Evolutionary conservation across 2,329 filamentous ascomycete species (phyloP).

Genomic region (Aschersonia sp.): DNA sequence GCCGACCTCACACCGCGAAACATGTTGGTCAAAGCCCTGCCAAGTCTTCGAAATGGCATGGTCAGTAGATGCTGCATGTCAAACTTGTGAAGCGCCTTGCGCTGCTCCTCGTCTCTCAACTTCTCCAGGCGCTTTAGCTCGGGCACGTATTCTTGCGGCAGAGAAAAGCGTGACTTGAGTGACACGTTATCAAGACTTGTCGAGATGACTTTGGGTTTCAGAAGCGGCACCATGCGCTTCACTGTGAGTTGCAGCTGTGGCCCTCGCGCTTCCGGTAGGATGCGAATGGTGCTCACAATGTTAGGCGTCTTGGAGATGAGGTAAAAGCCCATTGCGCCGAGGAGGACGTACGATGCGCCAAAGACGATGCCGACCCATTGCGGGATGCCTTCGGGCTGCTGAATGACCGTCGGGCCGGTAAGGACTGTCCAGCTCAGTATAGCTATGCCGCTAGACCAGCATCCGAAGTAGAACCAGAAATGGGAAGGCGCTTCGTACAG

Average conservation of each 20-base stretch:
- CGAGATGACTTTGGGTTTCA: constrained; percentile 27
- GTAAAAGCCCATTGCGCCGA: constrained; percentile 44
- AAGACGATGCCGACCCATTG: constrained; percentile 44
- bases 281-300: constrained; percentile 42
- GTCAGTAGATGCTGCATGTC: constrained; percentile 42
- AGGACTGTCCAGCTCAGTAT: constrained; percentile 20
- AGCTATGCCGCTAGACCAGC: constrained; percentile 37
- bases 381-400: constrained; percentile 32
- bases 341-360: constrained; percentile 40
- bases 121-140: constrained; percentile 15
- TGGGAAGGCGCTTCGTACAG: constrained; percentile 54
- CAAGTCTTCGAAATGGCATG: constrained; percentile 38
- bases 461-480: constrained; percentile 44
- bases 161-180: constrained; percentile 22
- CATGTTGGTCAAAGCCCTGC: constrained; percentile 23
- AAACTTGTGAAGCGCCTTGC: constrained; percentile 28
- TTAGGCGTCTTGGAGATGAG: constrained; percentile 42
- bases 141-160: constrained; percentile 22
- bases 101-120: constrained; percentile 20
- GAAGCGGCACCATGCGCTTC: constrained; percentile 33
- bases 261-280: constrained; percentile 29
- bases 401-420: constrained; percentile 17
- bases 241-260: constrained; percentile 38
- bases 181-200: constrained; percentile 18
- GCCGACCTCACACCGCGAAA: constrained; percentile 32